These are phyloP conservation scores for Epichloe bromicola DNA, from an alignment of 2,329 filamentous ascomycete species.

Conservation along the genomic window DNA sequence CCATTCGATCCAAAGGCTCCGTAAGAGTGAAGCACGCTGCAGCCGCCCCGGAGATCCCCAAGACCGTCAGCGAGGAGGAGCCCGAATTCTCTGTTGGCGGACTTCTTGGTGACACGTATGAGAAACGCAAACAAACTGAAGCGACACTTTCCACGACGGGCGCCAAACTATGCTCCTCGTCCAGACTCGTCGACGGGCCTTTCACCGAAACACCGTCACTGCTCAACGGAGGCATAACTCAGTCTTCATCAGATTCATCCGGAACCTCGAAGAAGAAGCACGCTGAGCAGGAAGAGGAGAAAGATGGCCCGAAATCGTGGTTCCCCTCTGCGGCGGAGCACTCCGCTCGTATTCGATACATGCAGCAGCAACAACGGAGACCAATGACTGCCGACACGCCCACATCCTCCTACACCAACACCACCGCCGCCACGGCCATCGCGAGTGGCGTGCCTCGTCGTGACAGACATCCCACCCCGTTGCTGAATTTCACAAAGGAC, in stretches of 20 bases:
- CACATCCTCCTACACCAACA: neutral
- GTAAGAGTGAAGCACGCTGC: neutral
- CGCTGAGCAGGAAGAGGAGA: slow-evolving; percentile 12
- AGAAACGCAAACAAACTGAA: slow-evolving; percentile 30
- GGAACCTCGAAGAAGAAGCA: neutral
- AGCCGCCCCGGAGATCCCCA: neutral
- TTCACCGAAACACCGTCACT: slow-evolving; percentile 47
- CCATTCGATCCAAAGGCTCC: neutral
- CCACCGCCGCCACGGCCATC: neutral
- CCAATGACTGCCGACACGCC: slow-evolving; percentile 15
- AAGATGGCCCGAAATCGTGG: slow-evolving; percentile 19
- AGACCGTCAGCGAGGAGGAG: slow-evolving; percentile 9
- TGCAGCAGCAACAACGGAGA: slow-evolving; percentile 7
- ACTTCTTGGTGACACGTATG: slow-evolving; percentile 36
- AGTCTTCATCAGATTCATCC: slow-evolving; percentile 10
- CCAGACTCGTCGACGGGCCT: slow-evolving; percentile 19
- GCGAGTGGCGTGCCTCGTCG: slow-evolving; percentile 7
- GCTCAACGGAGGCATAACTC: slow-evolving; percentile 28
- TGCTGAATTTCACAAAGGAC: slow-evolving; percentile 50
- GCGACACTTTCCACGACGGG: slow-evolving; percentile 16
- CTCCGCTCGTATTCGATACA: slow-evolving; percentile 20
- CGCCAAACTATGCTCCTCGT: slow-evolving; percentile 13
- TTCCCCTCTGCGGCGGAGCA: slow-evolving; percentile 26
- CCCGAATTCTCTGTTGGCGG: slow-evolving; percentile 37
- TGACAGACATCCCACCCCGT: slow-evolving; percentile 36